Evolutionary conservation across 1,139 yeast genomes (phyloP).

Genomic region (Pichia norvegensis): DNA sequence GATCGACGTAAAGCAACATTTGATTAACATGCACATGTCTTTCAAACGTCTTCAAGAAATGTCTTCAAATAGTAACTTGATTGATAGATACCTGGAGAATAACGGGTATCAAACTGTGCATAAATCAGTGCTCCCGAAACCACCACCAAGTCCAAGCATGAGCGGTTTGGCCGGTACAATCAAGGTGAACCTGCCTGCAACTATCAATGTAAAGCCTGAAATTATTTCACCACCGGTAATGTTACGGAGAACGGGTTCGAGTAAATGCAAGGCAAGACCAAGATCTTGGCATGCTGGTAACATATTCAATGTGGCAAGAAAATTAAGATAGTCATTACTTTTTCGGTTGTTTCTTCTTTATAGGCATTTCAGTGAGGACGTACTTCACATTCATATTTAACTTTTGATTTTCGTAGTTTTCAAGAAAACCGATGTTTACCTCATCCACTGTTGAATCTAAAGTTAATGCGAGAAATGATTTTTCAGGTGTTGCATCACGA

Average conservation of each 20-base stretch:
- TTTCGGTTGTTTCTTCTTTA: conserved; percentile 23
- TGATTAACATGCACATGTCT: conserved; percentile 3
- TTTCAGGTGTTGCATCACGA: conserved; percentile 12
- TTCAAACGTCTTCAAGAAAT: conserved; percentile 1
- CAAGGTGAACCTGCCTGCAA: conserved; percentile 5
- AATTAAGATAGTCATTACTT: conserved; percentile 1
- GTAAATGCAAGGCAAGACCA: conserved; percentile 11
- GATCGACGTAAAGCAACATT: conserved; percentile 3
- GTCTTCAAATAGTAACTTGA: conserved; percentile 2
- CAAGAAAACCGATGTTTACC: conserved; percentile 41
- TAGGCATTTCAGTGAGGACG: conserved; percentile 37
- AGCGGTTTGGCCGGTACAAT: background rate
- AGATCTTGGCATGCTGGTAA: conserved; percentile 13
- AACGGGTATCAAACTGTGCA: background rate
- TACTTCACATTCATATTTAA: conserved; percentile 34
- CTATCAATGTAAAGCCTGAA: background rate
- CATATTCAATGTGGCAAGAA: conserved; percentile 8
- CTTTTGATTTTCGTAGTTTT: conserved; percentile 25
- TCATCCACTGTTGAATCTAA: conserved; percentile 32
- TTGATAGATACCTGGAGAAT: conserved; percentile 7
- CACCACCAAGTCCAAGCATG: background rate
- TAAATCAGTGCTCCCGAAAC: background rate
- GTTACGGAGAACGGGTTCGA: conserved; percentile 4
- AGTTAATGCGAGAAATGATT: conserved; percentile 27
- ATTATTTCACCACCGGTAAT: background rate